Conservation (phyloP, 192 early-diverging fungal species). For the Phycomyces nitens region DNA sequence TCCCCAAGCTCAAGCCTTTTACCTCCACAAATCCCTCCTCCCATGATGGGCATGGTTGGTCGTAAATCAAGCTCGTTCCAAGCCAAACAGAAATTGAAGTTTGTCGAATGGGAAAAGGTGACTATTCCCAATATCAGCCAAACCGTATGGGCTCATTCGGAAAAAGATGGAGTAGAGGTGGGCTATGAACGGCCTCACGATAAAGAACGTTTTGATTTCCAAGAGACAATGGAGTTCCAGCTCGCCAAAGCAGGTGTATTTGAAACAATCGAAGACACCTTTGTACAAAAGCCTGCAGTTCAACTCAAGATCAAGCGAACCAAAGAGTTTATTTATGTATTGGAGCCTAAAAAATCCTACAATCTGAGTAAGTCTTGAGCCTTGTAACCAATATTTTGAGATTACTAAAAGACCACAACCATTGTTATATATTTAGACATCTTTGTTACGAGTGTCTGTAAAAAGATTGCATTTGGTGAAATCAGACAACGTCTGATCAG, state of each 20-base stretch:
- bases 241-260: constrained; percentile 31
- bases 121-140: constrained; percentile 57
- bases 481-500: constrained; percentile 60
- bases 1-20: neutral
- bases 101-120: constrained; percentile 79
- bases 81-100: constrained; percentile 71
- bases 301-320: constrained; percentile 26
- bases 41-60: constrained; percentile 21
- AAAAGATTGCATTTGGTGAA: constrained; percentile 64
- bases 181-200: neutral
- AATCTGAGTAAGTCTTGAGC: constrained; percentile 39
- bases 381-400: neutral
- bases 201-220: neutral
- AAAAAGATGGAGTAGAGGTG: constrained; percentile 1
- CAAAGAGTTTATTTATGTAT: constrained; percentile 53
- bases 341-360: constrained; percentile 68
- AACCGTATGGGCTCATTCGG: constrained; percentile 55
- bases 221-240: constrained; percentile 24
- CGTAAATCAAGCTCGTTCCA: constrained; percentile 34
- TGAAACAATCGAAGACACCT: constrained; percentile 29
- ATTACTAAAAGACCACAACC: no score
- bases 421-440: constrained; percentile 31
- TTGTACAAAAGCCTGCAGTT: constrained; percentile 42
- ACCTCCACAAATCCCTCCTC: constrained; percentile 39
- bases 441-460: constrained; percentile 35